Base-by-base conservation (phyloP, 495 filamentous ascomycete species). In the Terfezia claveryi region DNA sequence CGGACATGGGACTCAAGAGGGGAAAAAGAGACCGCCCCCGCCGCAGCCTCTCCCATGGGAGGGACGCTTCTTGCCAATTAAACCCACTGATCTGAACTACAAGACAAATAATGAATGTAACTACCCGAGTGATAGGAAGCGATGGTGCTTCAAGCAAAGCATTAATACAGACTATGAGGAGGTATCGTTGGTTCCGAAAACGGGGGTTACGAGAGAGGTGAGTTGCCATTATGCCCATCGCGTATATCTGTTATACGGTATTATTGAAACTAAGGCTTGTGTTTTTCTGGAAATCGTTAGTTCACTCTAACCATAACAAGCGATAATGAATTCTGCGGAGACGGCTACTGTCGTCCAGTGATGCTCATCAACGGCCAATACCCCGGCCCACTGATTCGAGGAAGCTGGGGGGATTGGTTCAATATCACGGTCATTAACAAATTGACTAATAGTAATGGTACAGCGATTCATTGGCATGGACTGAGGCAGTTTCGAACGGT, bases 391-490 rank as follows among this genome's bases (percentile, higher is more conserved):
- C 32, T 57, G 1, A 57, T 68, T 46, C 57, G 61, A 55, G 66
- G 67, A 4, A 58, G 61, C 50, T 68, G 67, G 67, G 66, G 67
- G 10, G 66, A 68, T 27, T 54, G 49, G 32, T 27, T 63, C 56
- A 55, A 60, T 11, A 49, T 66, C 23, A 54, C 59, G 20, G 66
- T 71, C 37, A 58, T 58, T 20, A 71, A 68, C 51, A 61, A 64
- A 37, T 60, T 67, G 27, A 23, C 32, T 2, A 53, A 59, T 52
- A 5, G 41, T 4, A 67, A 70, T 37, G 66, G 68, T 20, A 72
- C 69, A 7, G 51, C 68, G 23, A 51, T 77, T 7, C 74, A 77
- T 58, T 76, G 66, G 66, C 73, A 77, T 57, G 71, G 74, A 4
- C 55, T 75, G 11, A 62, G 67, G 7, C 72, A 76, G 50, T 60